Base-by-base conservation (phyloP, 78 protist genomes). In the Creolimax fragrantissima region DNA sequence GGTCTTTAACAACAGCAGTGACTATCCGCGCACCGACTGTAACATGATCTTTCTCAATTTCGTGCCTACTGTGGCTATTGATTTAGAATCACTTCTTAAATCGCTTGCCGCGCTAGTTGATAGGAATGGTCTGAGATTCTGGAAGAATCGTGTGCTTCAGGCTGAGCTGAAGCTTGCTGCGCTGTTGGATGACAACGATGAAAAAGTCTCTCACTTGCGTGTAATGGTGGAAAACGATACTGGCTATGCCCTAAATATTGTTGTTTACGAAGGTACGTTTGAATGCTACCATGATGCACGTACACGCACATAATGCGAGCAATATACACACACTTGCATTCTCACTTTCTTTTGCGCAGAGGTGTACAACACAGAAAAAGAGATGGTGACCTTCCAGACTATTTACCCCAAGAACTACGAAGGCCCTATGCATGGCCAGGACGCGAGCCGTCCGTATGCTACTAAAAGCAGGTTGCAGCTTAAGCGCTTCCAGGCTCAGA, bases 41-140 rank as follows among this genome's bases (percentile, higher is more conserved):
- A 95, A 94, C 47, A 91, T 86, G 94, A 94, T 98, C 83, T 97
- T 97, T 94, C 81, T 98, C 35, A 94, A 97, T 91, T 89, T 98
- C 45, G 88, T 96, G 91, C 96, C 97, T 24, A 92, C 88, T 32
- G 74, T 58, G 74, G 74, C 74, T 17, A 58, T 58, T 58, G 74
- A 58, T 58, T 24, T 58, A 24, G 39, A 58, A 24, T 58, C 74
- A 24, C 74, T 58, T 17, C 74, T 58, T 17, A 24, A 58, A 24
- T 58, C 74, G 74, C 74, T 58, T 17, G 74, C 24, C 39, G 11
- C 74, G 74, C 74, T 97, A 81, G 89, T 94, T 81, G 41, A 74
- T 36, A 81, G 94, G 86, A 89, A 96, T 85, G 97, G 97, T 35
- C 42, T 89, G 67, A 93, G 95, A 6, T 88, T 98, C 43, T 92